phyloP scores from a whole-genome alignment of 495 filamentous ascomycete genomes.

The Terfezia boudieri region DNA sequence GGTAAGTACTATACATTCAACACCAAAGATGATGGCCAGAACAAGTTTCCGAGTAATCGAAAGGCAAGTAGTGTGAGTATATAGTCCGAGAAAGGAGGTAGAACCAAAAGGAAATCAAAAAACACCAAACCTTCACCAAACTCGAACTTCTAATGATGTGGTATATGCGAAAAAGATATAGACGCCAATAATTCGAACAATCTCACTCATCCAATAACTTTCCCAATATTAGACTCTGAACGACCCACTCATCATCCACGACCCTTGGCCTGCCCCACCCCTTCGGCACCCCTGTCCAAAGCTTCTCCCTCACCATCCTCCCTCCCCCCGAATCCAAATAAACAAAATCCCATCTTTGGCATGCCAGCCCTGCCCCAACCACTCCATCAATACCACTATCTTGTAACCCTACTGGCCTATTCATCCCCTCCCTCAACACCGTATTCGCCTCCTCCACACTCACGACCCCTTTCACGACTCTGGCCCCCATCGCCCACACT shows the following conservation, averaged over 20 bases:
- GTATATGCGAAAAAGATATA: too few species aligned
- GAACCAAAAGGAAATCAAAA: too few species aligned
- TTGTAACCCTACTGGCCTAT: slow-evolving; percentile 46
- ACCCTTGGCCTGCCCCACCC: slow-evolving; percentile 28
- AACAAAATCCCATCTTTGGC: background rate
- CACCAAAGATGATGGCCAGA: too few species aligned
- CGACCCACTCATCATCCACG: slow-evolving; percentile 67
- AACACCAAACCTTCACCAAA: too few species aligned
- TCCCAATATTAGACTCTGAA: slow-evolving; percentile 83
- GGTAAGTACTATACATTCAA: too few species aligned
- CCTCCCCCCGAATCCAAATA: slow-evolving; percentile 1
- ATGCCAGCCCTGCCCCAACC: slow-evolving; percentile 28
- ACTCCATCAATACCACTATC: slow-evolving; percentile 37
- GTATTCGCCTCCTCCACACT: slow-evolving; percentile 35
- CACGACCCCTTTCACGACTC: slow-evolving; percentile 36
- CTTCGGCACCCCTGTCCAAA: slow-evolving; percentile 16
- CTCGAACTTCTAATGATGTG: too few species aligned
- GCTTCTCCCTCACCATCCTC: slow-evolving; percentile 25
- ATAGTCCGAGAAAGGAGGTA: too few species aligned
- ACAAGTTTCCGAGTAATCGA: too few species aligned
- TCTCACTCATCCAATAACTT: slow-evolving; percentile 34
- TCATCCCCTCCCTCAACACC: slow-evolving; percentile 27
- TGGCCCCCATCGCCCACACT: slow-evolving; percentile 53
- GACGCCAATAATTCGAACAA: too few species aligned
- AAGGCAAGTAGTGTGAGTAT: too few species aligned